phyloP scores from a whole-genome alignment of 805 yeast genomes.

The Yarrowia yakushimensis region DNA sequence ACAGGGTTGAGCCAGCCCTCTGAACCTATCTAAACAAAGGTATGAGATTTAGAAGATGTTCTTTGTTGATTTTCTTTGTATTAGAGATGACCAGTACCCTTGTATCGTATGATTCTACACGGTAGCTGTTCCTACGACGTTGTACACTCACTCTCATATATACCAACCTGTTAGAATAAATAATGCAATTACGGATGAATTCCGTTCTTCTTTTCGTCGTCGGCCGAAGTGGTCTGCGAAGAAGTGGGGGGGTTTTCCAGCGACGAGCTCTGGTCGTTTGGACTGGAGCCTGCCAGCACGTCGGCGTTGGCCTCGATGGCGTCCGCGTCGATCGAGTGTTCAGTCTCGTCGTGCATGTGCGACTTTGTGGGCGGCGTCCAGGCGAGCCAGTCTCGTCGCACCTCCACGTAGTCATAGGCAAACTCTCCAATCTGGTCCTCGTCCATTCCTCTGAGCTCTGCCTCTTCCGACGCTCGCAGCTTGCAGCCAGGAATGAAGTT shows the following conservation, averaged over 20 bases:
- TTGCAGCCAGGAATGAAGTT: conserved; percentile 78
- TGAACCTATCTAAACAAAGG: too few relatives aligned
- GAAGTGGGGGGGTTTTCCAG: conserved; percentile 17
- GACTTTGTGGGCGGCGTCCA: conserved; percentile 40
- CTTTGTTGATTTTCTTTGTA: too few relatives aligned
- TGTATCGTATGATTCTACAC: too few relatives aligned
- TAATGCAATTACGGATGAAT: conserved; percentile 25
- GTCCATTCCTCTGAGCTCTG: conserved; percentile 86
- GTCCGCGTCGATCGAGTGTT: background rate
- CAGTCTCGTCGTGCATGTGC: conserved; percentile 8
- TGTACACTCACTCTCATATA: background rate
- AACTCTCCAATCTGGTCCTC: conserved; percentile 98
- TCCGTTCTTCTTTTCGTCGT: conserved; percentile 24
- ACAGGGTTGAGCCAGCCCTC: too few relatives aligned
- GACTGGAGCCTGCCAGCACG: conserved; percentile 5
- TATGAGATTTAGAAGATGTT: too few relatives aligned
- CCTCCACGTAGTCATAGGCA: conserved; percentile 98
- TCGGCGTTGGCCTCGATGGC: conserved; percentile 16
- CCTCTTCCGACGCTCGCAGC: conserved; percentile 76
- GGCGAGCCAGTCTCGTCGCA: conserved; percentile 72
- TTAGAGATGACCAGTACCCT: too few relatives aligned
- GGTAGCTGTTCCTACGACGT: background rate
- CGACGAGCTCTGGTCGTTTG: conserved; percentile 13
- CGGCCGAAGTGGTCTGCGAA: conserved; percentile 12
- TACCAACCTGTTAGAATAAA: conserved; percentile 24